These are phyloP conservation scores for Lentinula detonsa DNA, from an alignment of 768 basidiomycete species.

Conservation along the genomic window DNA sequence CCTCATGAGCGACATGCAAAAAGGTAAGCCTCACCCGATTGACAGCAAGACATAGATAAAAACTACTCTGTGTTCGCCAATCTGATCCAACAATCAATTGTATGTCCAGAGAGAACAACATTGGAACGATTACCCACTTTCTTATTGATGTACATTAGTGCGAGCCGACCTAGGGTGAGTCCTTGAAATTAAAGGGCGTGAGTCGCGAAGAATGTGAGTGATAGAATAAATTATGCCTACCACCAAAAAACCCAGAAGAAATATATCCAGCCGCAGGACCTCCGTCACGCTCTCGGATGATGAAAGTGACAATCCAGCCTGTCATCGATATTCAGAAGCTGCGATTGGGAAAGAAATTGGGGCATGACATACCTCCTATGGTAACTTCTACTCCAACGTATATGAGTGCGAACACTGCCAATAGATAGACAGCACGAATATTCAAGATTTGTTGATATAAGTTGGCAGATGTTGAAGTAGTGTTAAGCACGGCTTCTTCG, in stretches of 20 bases:
- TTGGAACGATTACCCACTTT: constrained; percentile 18
- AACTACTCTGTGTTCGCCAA: constrained; percentile 27
- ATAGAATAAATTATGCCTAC: neutral
- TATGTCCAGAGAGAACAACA: neutral
- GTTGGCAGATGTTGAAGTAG: constrained; percentile 18
- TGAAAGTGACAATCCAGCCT: constrained; percentile 43
- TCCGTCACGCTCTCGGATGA: constrained; percentile 30
- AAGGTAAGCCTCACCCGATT: constrained; percentile 19
- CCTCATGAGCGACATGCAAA: neutral
- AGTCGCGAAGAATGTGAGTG: neutral
- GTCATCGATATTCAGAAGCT: neutral
- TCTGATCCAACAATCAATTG: constrained; percentile 8
- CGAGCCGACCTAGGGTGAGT: constrained; percentile 46
- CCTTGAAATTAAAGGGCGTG: constrained; percentile 18
- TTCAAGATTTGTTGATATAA: constrained; percentile 27
- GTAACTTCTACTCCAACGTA: constrained; percentile 40
- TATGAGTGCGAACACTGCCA: constrained; percentile 31
- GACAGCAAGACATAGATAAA: constrained; percentile 25
- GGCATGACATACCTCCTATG: constrained; percentile 25
- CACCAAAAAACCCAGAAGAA: constrained; percentile 23
- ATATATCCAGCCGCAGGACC: constrained; percentile 33
- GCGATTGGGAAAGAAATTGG: neutral
- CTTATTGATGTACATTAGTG: constrained; percentile 44
- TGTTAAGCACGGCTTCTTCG: constrained; percentile 21
- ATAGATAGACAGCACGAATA: constrained; percentile 26